These are phyloP conservation scores for Myriosclerotinia duriaeana DNA, from an alignment of 2,329 filamentous ascomycete species.

Conservation along the genomic window DNA sequence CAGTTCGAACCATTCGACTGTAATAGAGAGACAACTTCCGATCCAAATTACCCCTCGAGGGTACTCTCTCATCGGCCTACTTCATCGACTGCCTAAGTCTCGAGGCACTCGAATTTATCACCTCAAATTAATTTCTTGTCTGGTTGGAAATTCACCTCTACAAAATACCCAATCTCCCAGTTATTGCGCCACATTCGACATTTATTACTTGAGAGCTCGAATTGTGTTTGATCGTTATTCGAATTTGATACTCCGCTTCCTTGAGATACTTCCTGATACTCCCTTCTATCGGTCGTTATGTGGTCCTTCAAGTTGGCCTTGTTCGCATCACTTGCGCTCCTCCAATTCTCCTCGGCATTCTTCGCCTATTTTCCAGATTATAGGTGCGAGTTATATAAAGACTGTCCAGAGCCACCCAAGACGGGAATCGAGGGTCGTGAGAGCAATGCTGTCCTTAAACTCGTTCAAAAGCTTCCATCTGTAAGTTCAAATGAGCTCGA, in stretches of 20 bases:
- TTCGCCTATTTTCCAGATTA: constrained; percentile 35
- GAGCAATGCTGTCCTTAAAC: constrained; percentile 24
- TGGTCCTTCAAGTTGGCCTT: constrained; percentile 7
- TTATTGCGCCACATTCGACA: background rate
- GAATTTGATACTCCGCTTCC: background rate
- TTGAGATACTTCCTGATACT: background rate
- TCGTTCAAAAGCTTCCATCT: constrained; percentile 30
- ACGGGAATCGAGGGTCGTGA: constrained; percentile 4
- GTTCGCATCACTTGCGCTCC: constrained; percentile 5
- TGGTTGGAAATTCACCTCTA: background rate
- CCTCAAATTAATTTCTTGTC: background rate
- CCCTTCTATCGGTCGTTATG: background rate
- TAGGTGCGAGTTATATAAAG: constrained; percentile 26
- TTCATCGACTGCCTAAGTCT: constrained; percentile 2
- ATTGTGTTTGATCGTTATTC: background rate
- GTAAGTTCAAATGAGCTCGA: constrained; percentile 23
- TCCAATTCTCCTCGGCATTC: constrained; percentile 32
- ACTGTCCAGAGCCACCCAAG: background rate
- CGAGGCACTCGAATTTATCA: background rate
- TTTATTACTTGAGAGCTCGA: background rate
- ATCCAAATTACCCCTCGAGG: background rate
- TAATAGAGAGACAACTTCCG: background rate
- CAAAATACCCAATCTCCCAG: background rate
- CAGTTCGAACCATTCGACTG: background rate
- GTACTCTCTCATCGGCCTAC: background rate